Evolutionary conservation across 2,329 filamentous ascomycete genomes (phyloP).

Genomic region (Tolypocladium guangdongense): DNA sequence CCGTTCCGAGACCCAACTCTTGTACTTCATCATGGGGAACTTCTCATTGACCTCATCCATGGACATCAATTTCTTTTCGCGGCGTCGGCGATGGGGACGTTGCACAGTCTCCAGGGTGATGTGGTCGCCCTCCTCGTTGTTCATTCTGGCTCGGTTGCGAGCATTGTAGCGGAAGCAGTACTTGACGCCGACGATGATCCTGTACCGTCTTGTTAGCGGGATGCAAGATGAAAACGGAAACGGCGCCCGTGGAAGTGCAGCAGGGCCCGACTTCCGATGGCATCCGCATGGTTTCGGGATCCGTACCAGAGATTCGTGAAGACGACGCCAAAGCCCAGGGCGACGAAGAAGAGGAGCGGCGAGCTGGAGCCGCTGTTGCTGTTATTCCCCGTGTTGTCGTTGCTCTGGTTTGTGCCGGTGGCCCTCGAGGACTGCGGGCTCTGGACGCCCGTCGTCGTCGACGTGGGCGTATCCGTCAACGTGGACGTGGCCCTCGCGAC

Average conservation of each 20-base stretch:
- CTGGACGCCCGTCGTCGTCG: constrained; percentile 5
- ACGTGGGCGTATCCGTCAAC: constrained; percentile 4
- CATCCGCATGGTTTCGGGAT: not conserved
- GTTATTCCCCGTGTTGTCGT: constrained; percentile 10
- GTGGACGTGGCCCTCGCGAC: constrained; percentile 19
- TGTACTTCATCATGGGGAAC: constrained; percentile 94
- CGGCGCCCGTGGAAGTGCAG: not conserved
- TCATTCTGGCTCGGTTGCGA: constrained; percentile 70
- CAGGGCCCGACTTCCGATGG: not conserved
- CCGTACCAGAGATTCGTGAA: constrained; percentile 96
- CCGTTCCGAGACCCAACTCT: constrained; percentile 78
- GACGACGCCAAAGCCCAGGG: constrained; percentile 91
- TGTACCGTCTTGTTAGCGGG: constrained; percentile 27
- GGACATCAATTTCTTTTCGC: constrained; percentile 97
- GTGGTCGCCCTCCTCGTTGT: constrained; percentile 71
- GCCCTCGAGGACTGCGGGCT: constrained; percentile 6
- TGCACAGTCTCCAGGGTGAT: constrained; percentile 84
- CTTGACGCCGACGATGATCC: constrained; percentile 99
- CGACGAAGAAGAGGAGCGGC: constrained; percentile 69
- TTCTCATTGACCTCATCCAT: constrained; percentile 99
- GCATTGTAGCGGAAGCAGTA: constrained; percentile 99
- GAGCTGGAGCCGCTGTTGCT: constrained; percentile 24
- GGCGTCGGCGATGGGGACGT: constrained; percentile 69
- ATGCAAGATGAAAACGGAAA: not conserved
- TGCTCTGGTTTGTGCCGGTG: constrained; percentile 7